Conservation (phyloP, 495 filamentous ascomycete species). For the Rusavskia elegans region DNA sequence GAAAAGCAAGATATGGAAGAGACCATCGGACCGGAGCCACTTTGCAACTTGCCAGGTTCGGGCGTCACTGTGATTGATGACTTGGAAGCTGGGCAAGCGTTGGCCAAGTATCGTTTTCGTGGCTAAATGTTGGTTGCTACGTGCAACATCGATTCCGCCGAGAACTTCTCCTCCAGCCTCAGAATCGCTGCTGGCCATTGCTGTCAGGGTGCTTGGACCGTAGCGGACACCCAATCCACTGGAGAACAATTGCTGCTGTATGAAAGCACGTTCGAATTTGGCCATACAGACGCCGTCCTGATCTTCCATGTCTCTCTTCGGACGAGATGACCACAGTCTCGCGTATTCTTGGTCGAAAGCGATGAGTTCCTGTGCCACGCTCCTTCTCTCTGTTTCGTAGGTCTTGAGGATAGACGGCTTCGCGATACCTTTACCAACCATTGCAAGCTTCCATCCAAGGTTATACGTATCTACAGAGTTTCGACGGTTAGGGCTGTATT, state of each 20-base stretch:
- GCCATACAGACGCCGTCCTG: constrained; percentile 26
- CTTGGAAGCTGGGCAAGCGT: constrained; percentile 42
- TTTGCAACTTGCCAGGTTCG: constrained; percentile 38
- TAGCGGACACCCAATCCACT: constrained; percentile 32
- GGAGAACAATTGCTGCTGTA: constrained; percentile 29
- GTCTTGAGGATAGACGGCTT: constrained; percentile 43
- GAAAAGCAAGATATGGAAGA: constrained; percentile 50
- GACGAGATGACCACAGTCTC: constrained; percentile 28
- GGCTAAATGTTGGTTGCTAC: constrained; percentile 21
- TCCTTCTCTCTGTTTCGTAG: constrained; percentile 52
- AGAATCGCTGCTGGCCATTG: constrained; percentile 23
- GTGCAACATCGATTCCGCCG: neutral
- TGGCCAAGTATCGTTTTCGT: constrained; percentile 34
- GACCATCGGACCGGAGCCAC: constrained; percentile 37
- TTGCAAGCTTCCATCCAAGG: constrained; percentile 57
- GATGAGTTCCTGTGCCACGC: constrained; percentile 57
- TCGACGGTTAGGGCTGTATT: neutral
- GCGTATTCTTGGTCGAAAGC: constrained; percentile 51
- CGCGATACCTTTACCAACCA: constrained; percentile 37
- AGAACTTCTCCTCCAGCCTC: constrained; percentile 7
- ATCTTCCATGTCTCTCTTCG: constrained; percentile 17
- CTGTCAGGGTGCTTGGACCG: constrained; percentile 23
- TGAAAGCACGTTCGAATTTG: constrained; percentile 33
- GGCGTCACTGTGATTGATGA: constrained; percentile 42
- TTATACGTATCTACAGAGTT: constrained; percentile 42